These are phyloP conservation scores for Aspergillus nomiae DNA, from an alignment of 2,329 filamentous ascomycete genomes.

Conservation along the genomic window DNA sequence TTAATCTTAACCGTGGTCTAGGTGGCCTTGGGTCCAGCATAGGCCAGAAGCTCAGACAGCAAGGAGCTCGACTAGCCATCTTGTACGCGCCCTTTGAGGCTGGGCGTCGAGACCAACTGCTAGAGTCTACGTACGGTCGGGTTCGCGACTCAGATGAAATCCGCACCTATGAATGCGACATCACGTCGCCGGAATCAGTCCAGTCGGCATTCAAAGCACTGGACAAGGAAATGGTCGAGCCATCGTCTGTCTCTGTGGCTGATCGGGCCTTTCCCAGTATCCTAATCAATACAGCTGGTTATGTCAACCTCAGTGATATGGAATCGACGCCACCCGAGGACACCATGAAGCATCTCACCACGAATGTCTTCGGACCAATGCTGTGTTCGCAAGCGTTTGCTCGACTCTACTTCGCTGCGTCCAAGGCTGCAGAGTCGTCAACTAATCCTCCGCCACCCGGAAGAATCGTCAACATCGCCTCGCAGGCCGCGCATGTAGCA, in stretches of 20 bases:
- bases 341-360: slow-evolving; percentile 45
- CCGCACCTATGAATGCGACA: slow-evolving; percentile 48
- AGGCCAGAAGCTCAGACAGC: slow-evolving; percentile 42
- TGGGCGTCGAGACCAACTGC: slow-evolving; percentile 36
- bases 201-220: slow-evolving; percentile 44
- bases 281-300: slow-evolving; percentile 47
- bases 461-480: slow-evolving; percentile 50
- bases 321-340: slow-evolving; percentile 47
- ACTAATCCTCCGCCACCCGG: slow-evolving; percentile 34
- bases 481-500: slow-evolving; percentile 51
- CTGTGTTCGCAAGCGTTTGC: slow-evolving; percentile 51
- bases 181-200: slow-evolving; percentile 52
- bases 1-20: slow-evolving; percentile 5
- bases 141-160: slow-evolving; percentile 24
- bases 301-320: slow-evolving; percentile 49
- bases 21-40: slow-evolving; percentile 48
- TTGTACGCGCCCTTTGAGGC: slow-evolving; percentile 53
- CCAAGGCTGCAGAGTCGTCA: slow-evolving; percentile 20
- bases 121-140: slow-evolving; percentile 39
- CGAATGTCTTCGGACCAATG: slow-evolving; percentile 50
- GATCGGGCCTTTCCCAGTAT: slow-evolving; percentile 41
- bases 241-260: slow-evolving; percentile 4
- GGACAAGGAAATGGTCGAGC: slow-evolving; percentile 25
- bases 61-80: slow-evolving; percentile 48
- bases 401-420: slow-evolving; percentile 39